Conservation (phyloP, 2,329 filamentous ascomycete genomes). For the Lachnellula willkommii region DNA sequence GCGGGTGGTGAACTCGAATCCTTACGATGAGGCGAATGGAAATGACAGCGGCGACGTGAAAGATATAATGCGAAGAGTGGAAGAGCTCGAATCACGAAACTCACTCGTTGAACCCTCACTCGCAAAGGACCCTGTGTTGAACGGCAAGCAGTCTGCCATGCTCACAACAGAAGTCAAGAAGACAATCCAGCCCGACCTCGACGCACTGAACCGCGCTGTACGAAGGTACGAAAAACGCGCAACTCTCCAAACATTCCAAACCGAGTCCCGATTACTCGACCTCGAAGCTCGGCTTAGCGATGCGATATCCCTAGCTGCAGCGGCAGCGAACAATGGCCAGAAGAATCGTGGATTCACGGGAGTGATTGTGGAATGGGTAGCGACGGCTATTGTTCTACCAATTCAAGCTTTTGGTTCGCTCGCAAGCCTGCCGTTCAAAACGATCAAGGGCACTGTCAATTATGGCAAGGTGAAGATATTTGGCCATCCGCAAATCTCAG, state of each 20-base stretch:
- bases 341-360: conserved; percentile 18
- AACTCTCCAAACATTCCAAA: conserved; percentile 67
- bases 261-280: conserved; percentile 66
- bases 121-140: conserved; percentile 31
- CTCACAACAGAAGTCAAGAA: conserved; percentile 54
- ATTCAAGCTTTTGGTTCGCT: conserved; percentile 23
- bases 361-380: conserved; percentile 27
- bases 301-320: conserved; percentile 73
- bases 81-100: conserved; percentile 60
- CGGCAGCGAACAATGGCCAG: conserved; percentile 48
- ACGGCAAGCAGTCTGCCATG: conserved; percentile 37
- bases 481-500: conserved; percentile 7
- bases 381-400: conserved; percentile 25
- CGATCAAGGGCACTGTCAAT: conserved; percentile 13
- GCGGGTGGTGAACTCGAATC: conserved; percentile 56
- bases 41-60: conserved; percentile 38
- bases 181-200: conserved; percentile 71
- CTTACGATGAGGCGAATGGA: conserved; percentile 35
- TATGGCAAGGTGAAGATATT: conserved; percentile 18
- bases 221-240: conserved; percentile 88
- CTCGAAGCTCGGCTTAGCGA: conserved; percentile 70
- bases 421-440: conserved; percentile 25
- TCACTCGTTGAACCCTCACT: conserved; percentile 33
- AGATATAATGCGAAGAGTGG: conserved; percentile 60
- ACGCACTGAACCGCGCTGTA: conserved; percentile 82